phyloP scores from a whole-genome alignment of 441 rosid species.

The Francoa sonchifolia region DNA sequence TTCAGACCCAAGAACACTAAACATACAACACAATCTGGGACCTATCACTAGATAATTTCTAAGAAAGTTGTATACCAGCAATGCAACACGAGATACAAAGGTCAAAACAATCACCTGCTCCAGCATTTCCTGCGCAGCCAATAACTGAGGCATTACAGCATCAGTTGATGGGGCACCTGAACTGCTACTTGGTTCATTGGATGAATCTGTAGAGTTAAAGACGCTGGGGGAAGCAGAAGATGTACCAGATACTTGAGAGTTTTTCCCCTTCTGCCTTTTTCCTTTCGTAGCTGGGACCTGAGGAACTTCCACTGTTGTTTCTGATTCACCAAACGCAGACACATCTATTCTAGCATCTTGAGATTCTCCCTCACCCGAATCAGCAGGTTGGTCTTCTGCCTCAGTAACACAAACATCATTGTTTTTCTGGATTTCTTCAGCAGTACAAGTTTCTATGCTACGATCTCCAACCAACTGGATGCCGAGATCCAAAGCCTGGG shows the following conservation, averaged over 20 bases:
- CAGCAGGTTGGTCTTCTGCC: conserved; percentile 14
- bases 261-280: conserved; percentile 29
- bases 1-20: conserved; percentile 1
- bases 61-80: not conserved
- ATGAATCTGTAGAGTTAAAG: conserved; percentile 32
- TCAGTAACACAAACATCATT: conserved; percentile 17
- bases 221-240: conserved; percentile 30
- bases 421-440: conserved; percentile 20
- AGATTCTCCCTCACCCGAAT: conserved; percentile 13
- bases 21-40: not conserved
- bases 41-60: not conserved
- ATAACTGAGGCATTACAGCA: conserved; percentile 24
- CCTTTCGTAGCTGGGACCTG: conserved; percentile 24
- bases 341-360: conserved; percentile 19
- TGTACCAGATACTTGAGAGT: conserved; percentile 24
- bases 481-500: conserved; percentile 44
- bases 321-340: conserved; percentile 21
- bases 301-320: conserved; percentile 13
- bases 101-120: conserved; percentile 26
- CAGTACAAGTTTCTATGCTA: conserved; percentile 16
- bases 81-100: not conserved
- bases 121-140: conserved; percentile 28
- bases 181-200: conserved; percentile 28
- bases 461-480: conserved; percentile 36
- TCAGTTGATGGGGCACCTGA: conserved; percentile 26